A percentile compares a stretch with the other conserved stretches of the same genome.
Conservation (phyloP, 768 basidiomycete species). For the Xerocomellus intermedius region DNA sequence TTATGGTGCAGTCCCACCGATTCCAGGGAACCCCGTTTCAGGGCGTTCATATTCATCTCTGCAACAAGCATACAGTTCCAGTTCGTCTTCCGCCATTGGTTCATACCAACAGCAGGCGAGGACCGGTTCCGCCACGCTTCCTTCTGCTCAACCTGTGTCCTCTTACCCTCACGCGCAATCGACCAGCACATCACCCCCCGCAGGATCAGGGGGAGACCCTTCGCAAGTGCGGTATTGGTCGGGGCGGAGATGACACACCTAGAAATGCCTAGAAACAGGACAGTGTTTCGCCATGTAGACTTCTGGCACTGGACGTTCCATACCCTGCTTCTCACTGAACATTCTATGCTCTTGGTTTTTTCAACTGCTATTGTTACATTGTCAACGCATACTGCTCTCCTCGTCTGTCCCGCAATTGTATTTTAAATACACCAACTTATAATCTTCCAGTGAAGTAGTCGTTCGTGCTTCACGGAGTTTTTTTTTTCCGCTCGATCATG, state of each 20-base stretch:
- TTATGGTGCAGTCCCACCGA: constrained; percentile 26
- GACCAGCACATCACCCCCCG: constrained; percentile 24
- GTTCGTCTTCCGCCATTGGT: constrained; percentile 12
- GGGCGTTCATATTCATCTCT: constrained; percentile 28
- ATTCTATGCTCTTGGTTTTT: not conserved
- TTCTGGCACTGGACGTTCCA: constrained; percentile 15
- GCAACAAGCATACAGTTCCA: constrained; percentile 26
- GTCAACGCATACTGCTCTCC: constrained; percentile 8
- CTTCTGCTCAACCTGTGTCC: constrained; percentile 25
- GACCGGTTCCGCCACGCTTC: constrained; percentile 8
- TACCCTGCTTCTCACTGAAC: constrained; percentile 1
- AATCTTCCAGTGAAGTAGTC: constrained; percentile 12
- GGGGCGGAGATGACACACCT: constrained; percentile 18
- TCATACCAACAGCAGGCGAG: constrained; percentile 30
- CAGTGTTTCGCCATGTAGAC: constrained; percentile 9
- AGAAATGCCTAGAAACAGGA: constrained; percentile 11
- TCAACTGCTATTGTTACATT: constrained; percentile 12
- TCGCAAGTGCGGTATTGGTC: constrained; percentile 31
- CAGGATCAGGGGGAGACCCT: constrained; percentile 25
- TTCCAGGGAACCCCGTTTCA: constrained; percentile 23
- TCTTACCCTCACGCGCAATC: constrained; percentile 28
- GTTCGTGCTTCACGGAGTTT: constrained; percentile 22
- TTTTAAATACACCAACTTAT: constrained; percentile 5
- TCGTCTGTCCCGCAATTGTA: constrained; percentile 19
- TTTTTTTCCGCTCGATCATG: constrained; percentile 7